A percentile compares a stretch with the other conserved stretches of the same genome.
Conservation (phyloP, 164 flowering plant genomes). For the Kalanchoe fedtschenkoi region DNA sequence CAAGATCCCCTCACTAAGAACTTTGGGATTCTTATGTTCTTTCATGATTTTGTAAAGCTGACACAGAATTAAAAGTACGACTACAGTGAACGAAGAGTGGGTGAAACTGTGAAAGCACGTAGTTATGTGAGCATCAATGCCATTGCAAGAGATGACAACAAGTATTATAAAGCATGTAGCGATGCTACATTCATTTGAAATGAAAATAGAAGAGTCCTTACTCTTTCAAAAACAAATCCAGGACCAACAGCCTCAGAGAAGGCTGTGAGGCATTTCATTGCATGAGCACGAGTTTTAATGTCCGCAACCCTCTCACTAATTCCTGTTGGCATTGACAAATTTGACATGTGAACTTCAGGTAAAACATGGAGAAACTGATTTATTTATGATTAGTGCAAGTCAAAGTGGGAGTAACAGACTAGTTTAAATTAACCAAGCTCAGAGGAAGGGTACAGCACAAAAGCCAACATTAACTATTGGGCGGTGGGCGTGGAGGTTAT, state of each 20-base stretch:
- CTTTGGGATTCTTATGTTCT: constrained; percentile 99
- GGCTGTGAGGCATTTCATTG: constrained; percentile 92
- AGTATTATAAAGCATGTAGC: background rate
- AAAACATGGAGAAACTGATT: background rate
- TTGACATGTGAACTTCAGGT: background rate
- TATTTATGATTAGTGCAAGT: background rate
- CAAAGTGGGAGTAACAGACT: background rate
- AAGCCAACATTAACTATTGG: background rate
- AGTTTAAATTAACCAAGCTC: background rate
- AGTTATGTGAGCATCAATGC: background rate
- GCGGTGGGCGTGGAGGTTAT: background rate
- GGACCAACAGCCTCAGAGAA: constrained; percentile 97
- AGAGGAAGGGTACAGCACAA: background rate
- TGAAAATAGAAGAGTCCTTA: constrained; percentile 20
- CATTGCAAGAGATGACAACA: background rate
- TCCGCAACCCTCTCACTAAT: constrained; percentile 91
- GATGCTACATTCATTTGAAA: background rate
- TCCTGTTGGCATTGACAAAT: constrained; percentile 29
- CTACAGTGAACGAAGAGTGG: background rate
- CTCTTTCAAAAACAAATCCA: constrained; percentile 91
- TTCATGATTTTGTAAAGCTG: constrained; percentile 93
- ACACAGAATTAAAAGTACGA: constrained; percentile 6
- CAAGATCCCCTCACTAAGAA: constrained; percentile 84
- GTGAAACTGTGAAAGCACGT: background rate
- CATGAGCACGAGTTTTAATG: constrained; percentile 85